Conservation (phyloP, 2,329 filamentous ascomycete species). For the Neonectria magnoliae region DNA sequence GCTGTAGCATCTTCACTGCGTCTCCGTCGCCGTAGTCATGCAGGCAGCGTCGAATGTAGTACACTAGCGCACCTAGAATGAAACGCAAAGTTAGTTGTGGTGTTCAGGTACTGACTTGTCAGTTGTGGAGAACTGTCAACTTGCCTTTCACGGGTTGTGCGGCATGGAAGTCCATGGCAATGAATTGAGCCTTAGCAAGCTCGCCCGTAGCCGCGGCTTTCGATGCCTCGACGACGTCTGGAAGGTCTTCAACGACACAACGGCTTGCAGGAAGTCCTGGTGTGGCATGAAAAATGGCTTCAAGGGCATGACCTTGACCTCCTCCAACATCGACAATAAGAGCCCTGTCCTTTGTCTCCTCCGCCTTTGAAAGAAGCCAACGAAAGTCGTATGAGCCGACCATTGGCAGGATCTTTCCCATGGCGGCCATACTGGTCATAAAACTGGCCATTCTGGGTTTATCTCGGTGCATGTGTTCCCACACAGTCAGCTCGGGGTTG, state of each 20-base stretch:
- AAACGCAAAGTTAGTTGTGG: not conserved
- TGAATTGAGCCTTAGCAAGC: slow-evolving; percentile 1
- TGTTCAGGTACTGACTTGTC: not conserved
- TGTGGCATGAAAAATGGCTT: slow-evolving; percentile 1
- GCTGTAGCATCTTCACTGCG: not conserved
- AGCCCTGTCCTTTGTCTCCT: not conserved
- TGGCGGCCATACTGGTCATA: slow-evolving; percentile 16
- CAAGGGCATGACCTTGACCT: slow-evolving; percentile 10
- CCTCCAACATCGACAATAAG: slow-evolving; percentile 20
- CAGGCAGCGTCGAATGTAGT: slow-evolving; percentile 14
- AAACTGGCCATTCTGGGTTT: slow-evolving; percentile 10
- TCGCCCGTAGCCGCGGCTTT: not conserved
- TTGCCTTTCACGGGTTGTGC: slow-evolving; percentile 15
- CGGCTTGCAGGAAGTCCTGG: slow-evolving; percentile 6
- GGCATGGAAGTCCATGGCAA: slow-evolving; percentile 12
- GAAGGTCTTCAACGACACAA: slow-evolving; percentile 13
- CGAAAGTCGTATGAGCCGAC: slow-evolving; percentile 3
- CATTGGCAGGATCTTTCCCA: not conserved
- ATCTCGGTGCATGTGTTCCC: slow-evolving; percentile 16
- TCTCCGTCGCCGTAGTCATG: slow-evolving; percentile 17
- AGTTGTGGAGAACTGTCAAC: not conserved
- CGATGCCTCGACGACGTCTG: not conserved
- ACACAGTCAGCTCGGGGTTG: slow-evolving; percentile 10
- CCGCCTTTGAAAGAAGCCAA: slow-evolving; percentile 1
- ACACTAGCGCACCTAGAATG: not conserved